These are phyloP conservation scores for Coemansia reversa DNA, from an alignment of 192 early-diverging fungal species.

Conservation along the genomic window DNA sequence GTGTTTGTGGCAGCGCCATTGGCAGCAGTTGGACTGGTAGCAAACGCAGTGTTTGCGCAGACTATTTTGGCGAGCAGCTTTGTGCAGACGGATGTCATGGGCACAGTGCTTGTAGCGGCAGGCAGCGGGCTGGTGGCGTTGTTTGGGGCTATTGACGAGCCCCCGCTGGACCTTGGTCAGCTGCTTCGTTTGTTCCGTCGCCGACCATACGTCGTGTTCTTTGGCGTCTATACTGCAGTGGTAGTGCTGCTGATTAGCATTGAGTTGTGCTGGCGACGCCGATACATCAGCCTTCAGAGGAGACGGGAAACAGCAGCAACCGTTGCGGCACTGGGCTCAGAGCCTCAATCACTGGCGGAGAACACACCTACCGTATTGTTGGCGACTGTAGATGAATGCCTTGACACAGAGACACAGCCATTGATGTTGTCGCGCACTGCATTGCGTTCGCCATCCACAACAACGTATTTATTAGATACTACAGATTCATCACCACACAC, in stretches of 20 bases:
- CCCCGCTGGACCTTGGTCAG: conserved; percentile 64
- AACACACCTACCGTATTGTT: conserved; percentile 9
- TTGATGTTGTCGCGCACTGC: conserved; percentile 6
- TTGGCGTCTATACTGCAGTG: conserved; percentile 56
- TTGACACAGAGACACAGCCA: conserved; percentile 2
- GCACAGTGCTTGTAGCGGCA: conserved; percentile 65
- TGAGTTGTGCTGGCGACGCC: conserved; percentile 46
- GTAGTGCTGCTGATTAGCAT: conserved; percentile 54
- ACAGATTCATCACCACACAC: background rate
- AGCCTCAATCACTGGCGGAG: background rate
- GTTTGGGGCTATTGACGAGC: conserved; percentile 77
- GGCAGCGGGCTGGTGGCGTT: conserved; percentile 66
- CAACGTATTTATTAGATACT: background rate
- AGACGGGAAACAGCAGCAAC: background rate
- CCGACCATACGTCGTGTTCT: conserved; percentile 67
- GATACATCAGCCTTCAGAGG: conserved; percentile 1
- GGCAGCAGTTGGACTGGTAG: conserved; percentile 70
- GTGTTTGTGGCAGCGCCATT: conserved; percentile 76
- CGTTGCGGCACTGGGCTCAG: background rate
- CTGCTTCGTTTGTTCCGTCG: conserved; percentile 65
- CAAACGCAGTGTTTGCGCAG: conserved; percentile 74
- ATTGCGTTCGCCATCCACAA: background rate
- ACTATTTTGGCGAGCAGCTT: conserved; percentile 65
- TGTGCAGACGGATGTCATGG: conserved; percentile 60
- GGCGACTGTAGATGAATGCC: background rate